Evolutionary conservation across 2,329 filamentous ascomycete species (phyloP), one percentile per base, ranked within the genome.

Genomic region (Stagonosporopsis vannaccii): DNA sequence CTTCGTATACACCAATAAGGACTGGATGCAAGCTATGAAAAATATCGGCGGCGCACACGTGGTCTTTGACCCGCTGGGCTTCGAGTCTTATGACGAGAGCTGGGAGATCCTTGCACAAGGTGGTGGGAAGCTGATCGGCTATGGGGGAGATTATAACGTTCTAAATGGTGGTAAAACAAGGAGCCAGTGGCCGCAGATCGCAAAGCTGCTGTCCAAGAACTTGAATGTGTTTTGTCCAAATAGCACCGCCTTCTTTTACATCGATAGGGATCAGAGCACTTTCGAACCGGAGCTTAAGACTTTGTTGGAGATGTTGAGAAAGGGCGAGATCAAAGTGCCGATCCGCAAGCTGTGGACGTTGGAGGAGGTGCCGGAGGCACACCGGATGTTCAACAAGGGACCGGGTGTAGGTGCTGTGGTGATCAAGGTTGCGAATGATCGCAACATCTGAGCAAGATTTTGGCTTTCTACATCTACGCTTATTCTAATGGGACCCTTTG

Each of bases 21-120:
- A 77, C 41, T 84, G 81, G 82, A 81, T 83, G 33, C 47, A 53
- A 20, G 70, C 69, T 5, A 81, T 84, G 78, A 75, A 78, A 41
- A 68, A 62, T 6, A 61, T 79, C 7, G 81, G 81, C 11, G 81
- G 81, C 19, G 81, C 75, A 0, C 76, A 83, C 49, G 77, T 75
- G 19, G 78, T 82, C 19, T 82, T 80, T 42, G 82, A 84, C 23
- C 72, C 82, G 0, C 76, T 84, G 3, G 81, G 81, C 35, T 82
- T 79, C 59, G 79, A 82, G 58, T 81, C 79, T 56, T 84, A 75
- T 62, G 80, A 83, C 54, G 81, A 84, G 62, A 80, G 78, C 11
- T 83, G 75, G 70, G 68, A 70, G 3, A 80, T 83, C 35, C 71
- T 84, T 2, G 62, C 61, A 2, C 59, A 44, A 6, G 69, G 65